Base-by-base conservation (phyloP, 139 green algal genomes). In the Medakamo hakoo region DNA sequence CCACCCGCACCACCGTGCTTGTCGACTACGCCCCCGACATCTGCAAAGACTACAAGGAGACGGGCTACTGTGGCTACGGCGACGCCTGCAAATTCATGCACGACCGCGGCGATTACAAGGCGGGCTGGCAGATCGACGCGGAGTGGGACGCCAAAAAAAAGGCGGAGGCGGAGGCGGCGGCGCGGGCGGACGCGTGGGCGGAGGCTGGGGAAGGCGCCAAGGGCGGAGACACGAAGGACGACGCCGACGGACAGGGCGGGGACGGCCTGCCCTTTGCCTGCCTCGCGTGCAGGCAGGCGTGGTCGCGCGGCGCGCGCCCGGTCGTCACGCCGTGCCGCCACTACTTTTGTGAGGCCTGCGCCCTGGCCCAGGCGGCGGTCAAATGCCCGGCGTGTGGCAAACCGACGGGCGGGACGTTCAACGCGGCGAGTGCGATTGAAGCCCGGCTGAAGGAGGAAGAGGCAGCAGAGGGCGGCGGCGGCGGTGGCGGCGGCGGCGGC, bases 81-180 rank as follows among this genome's bases (percentile, higher is more conserved):
- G 93, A 99, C 73, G 74, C 83, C 25, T 99, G 93, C 80, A 99
- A 99, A 75, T 99, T 99, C 74, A 71, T 99, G 75, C 93, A 99
- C 72, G 93, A 99, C 69, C 72, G 93, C 2, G 87, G 87, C 3
- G 93, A 99, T 72, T 97, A 99, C 86, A 99, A 99, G 87, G 80
- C 72, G 59, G 86, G 88, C 57, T 95, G 85, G 83, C 84, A 95
- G 76, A 59, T 95, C 24, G 88, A 95, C 27, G 67, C 71, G 73
- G 90, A 97, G 27, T 99, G 91, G 91, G 79, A 97, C 22, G 78
- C 83, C 65, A 81, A 95, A 81, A 80, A 96, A 73, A 95, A 96
- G 74, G 63, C 56, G 3, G 79, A 86, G 70, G 61, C 71, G 49
- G 82, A 94, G 55, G 75, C 77, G 32, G 60, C 78, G 30, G 63